These are phyloP conservation scores for Thraustochytrium striatum DNA, from an alignment of 352 stramenopile genomes.

Conservation along the genomic window DNA sequence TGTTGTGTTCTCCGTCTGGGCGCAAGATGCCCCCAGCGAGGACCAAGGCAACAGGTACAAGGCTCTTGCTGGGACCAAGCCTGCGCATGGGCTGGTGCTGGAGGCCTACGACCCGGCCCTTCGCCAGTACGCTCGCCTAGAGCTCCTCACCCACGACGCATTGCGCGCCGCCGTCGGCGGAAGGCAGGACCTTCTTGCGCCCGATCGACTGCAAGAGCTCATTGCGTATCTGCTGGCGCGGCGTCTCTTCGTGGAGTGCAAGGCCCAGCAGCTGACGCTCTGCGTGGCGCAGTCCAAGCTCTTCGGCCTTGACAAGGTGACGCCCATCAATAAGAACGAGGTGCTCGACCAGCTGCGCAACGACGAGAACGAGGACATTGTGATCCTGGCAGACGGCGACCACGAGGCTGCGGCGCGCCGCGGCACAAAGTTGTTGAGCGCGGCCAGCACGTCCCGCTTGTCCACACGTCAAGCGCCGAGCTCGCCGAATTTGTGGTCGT, in stretches of 20 bases:
- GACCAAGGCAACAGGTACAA: not conserved
- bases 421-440: slow-evolving; percentile 35
- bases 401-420: not conserved
- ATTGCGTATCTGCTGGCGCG: slow-evolving; percentile 36
- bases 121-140: not conserved
- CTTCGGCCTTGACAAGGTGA: slow-evolving; percentile 43
- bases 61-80: not conserved
- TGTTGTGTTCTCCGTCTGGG: slow-evolving; percentile 42
- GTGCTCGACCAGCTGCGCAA: not conserved
- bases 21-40: not conserved
- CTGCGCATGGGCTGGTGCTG: not conserved
- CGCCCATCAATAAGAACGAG: slow-evolving; percentile 17
- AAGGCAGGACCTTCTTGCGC: slow-evolving; percentile 14
- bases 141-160: not conserved
- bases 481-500: slow-evolving; percentile 13
- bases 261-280: not conserved
- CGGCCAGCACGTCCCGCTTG: not conserved
- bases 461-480: not conserved
- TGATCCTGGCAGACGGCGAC: not conserved
- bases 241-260: slow-evolving; percentile 12
- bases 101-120: slow-evolving; percentile 32
- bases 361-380: not conserved
- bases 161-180: slow-evolving; percentile 27
- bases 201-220: not conserved
- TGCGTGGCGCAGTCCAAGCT: slow-evolving; percentile 6